Conservation (phyloP, 495 filamentous ascomycete genomes). For the Collariella sp. region DNA sequence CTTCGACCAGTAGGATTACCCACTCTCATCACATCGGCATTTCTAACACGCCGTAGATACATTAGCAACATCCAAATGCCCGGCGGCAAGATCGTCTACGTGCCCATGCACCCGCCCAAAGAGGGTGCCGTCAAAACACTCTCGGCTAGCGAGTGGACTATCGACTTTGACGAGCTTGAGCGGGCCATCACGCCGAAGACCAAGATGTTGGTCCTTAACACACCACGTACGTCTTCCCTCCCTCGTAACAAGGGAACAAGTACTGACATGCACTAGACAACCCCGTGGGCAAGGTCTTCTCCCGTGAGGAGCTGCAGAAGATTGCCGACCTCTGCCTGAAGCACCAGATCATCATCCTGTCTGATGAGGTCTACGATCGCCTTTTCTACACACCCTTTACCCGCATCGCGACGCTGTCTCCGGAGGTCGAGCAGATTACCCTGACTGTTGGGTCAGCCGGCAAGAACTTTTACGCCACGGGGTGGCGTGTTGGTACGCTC, state of each 20-base stretch:
- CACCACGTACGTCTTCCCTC: conserved; percentile 43
- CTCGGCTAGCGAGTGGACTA: conserved; percentile 77
- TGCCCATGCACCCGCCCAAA: conserved; percentile 83
- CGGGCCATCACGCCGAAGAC: conserved; percentile 75
- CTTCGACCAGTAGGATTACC: conserved; percentile 74
- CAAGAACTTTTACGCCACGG: conserved; percentile 96
- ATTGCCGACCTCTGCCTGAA: conserved; percentile 90
- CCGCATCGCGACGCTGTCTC: conserved; percentile 77
- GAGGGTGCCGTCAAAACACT: conserved; percentile 71
- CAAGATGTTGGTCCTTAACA: conserved; percentile 87
- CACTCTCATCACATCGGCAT: neutral
- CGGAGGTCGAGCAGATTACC: conserved; percentile 77
- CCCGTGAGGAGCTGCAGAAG: conserved; percentile 65
- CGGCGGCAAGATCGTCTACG: conserved; percentile 87
- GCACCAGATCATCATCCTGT: conserved; percentile 89
- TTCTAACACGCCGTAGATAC: conserved; percentile 44
- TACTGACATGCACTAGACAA: conserved; percentile 51
- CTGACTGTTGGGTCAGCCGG: conserved; percentile 91
- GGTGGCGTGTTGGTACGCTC: conserved; percentile 74
- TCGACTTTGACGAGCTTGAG: conserved; percentile 79
- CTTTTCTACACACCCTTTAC: conserved; percentile 94
- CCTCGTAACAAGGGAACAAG: conserved; percentile 31
- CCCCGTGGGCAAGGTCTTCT: conserved; percentile 93
- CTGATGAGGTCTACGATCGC: conserved; percentile 93
- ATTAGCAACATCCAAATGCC: conserved; percentile 98